A percentile compares a stretch with the other conserved stretches of the same genome.
Evolutionary conservation across 331 rosid genomes (phyloP).

Genomic region (Malus hybrid): DNA sequence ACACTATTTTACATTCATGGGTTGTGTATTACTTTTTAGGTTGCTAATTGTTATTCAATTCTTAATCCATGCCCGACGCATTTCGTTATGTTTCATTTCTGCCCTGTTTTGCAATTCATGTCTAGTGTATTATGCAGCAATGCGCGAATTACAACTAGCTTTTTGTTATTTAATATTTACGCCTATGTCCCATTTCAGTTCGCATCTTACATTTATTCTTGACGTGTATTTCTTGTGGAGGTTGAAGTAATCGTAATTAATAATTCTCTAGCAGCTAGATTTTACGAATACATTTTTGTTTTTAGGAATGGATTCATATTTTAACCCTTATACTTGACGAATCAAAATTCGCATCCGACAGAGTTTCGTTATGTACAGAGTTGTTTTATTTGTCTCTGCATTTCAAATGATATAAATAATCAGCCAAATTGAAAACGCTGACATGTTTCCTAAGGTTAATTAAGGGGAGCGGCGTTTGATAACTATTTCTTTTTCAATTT

Average conservation of each 20-base stretch:
- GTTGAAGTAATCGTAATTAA: neutral
- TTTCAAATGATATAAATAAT: too few relatives aligned
- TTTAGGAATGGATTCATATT: neutral
- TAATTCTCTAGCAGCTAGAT: neutral
- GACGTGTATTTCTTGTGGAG: neutral
- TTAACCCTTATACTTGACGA: neutral
- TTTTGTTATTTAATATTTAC: neutral
- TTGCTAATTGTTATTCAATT: constrained; percentile 26
- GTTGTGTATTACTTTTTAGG: constrained; percentile 20
- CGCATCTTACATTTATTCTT: neutral
- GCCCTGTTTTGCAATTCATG: neutral
- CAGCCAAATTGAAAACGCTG: too few relatives aligned
- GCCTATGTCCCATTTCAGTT: neutral
- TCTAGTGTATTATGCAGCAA: neutral
- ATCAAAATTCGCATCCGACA: neutral
- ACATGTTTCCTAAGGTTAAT: too few relatives aligned
- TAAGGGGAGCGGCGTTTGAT: too few relatives aligned
- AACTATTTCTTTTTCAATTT: too few relatives aligned
- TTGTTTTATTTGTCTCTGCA: too few relatives aligned
- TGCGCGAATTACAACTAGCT: neutral
- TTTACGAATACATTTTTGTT: neutral
- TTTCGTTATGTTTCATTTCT: constrained; percentile 7
- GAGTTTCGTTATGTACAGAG: too few relatives aligned
- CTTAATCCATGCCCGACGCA: constrained; percentile 18
- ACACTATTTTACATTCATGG: constrained; percentile 21